Base-by-base conservation (phyloP, 805 yeast genomes). In the Candida sanyiensis region DNA sequence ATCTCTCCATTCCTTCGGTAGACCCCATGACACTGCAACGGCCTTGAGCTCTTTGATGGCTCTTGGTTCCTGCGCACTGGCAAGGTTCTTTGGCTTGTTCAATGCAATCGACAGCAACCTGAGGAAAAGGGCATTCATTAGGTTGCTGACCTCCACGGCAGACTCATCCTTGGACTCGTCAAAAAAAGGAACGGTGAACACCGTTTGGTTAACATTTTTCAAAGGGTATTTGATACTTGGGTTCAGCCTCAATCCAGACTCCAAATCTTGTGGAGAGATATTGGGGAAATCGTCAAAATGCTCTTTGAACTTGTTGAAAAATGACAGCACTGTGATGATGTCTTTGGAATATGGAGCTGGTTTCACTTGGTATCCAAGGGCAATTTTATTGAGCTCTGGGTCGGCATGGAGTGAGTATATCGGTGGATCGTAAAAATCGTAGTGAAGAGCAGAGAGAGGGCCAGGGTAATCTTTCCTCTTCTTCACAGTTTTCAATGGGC, bases 1-100 rank as follows among this genome's bases (percentile, higher is more conserved):
- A 43, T 54, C 50, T 37, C 58, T 44, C 59, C 59, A 55, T 40
- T 54, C 57, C 7, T 21, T 27, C 4, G 59, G 59, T n/a, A 55
- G 36, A 3, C 59, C 58, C 39, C 43, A 48, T 1, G 3, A 13
- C 12, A 38, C 24, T 5, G 46, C 49, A 10, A 24, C 18, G 2
- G 40, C 13, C 25, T 45, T 50, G 15, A 54, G 38, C 16, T 52
- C 56, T 25, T 17, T 17, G 3, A 52, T 21, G 3, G 50, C 48
- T 28, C 41, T 52, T 3, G 40, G 12, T n/a, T 43, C 10, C 12
- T 32, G 37, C 6, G 36, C 13, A 33, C 23, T 36, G 4, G 42
- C 35, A 19, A 48, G 35, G 9, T 33, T 23, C 27, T 35, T 46
- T 22, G 42, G 44, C 29, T 43, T 47, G 37, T 54, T 55, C 28